Conservation (phyloP, 1,139 yeast genomes). For the Casaregolazyma suthepensis region DNA sequence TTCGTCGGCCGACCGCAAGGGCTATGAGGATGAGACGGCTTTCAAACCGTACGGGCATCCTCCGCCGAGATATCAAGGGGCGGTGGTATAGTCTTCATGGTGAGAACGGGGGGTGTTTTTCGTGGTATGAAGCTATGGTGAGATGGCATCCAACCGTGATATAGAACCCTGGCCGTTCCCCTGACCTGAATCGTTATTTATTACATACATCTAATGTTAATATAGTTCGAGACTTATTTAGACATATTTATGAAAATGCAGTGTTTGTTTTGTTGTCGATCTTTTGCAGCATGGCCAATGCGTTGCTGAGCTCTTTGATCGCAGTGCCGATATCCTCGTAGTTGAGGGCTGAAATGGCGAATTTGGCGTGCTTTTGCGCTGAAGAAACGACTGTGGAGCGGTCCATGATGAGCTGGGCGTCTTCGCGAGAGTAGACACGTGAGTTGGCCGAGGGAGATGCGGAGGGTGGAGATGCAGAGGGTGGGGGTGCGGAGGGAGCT, state of each 20-base stretch:
- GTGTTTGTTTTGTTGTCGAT: neutral
- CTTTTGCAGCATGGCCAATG: slow-evolving; percentile 40
- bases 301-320: slow-evolving; percentile 59
- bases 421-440: slow-evolving; percentile 35
- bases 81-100: slow-evolving; percentile 16
- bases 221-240: neutral
- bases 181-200: too few species aligned
- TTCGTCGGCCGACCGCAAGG: slow-evolving; percentile 6
- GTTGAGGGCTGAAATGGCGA: slow-evolving; percentile 88
- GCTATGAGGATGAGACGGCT: slow-evolving; percentile 25
- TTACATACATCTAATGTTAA: neutral
- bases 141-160: neutral
- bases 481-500: slow-evolving; percentile 13
- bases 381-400: slow-evolving; percentile 55
- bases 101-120: too few species aligned
- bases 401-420: slow-evolving; percentile 47
- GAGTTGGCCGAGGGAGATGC: slow-evolving; percentile 20
- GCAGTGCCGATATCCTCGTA: slow-evolving; percentile 88
- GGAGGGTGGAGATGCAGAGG: slow-evolving; percentile 14
- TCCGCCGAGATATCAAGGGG: slow-evolving; percentile 27
- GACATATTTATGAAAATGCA: neutral
- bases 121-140: too few species aligned
- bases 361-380: slow-evolving; percentile 83
- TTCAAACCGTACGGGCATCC: slow-evolving; percentile 31
- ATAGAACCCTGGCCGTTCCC: too few species aligned